Evolutionary conservation across 2,329 filamentous ascomycete genomes (phyloP), one percentile per base, ranked within the genome.

Genomic region (Leptodontidium sp.): DNA sequence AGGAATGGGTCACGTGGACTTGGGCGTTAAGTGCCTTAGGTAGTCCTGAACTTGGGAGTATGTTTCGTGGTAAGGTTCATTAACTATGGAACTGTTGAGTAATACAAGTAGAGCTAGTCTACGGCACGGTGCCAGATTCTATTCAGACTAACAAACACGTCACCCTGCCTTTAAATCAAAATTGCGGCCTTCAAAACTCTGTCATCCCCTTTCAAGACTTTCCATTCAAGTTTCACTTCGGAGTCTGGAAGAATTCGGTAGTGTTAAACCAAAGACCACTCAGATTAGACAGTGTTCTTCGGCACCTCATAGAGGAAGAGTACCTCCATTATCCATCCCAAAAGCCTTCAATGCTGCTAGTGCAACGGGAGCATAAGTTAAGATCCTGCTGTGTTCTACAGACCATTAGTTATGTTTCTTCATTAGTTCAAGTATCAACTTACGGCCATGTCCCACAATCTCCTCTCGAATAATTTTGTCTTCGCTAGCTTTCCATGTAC

Each of bases 321-420:
- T 43, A 21, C 64, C 61, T 61, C 73, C 61, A 78, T 74, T 64
- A 76, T 82, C 75, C 64, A 76, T 63, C 32, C 86, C 86, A 78
- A 93, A 93, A 1, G 87, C 87, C 68, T 89, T 85, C 82, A 90
- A 84, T 0, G 92, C 84, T 1, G 90, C 90, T 49, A 91, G 79
- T 9, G 86, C 79, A 17, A 93, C 87, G 4, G 89, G 85, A 1
- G 89, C 85, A 75, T 87, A 91, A 7, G 87, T 87, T 78, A 92
- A 85, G 49, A 94, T 84, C 62, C 86, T 82, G 76, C 93, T 93
- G 77, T 94, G 92, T 6, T 88, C 90, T 92, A 66, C 0, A 24
- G 14, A 35, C 5, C 26, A 6, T 72, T 21, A 71, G 57, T 32
- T 15, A 21, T 5, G 5, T n/a, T 57, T 15, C 14, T 32, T 17